phyloP scores from a whole-genome alignment of 2,329 filamentous ascomycete species.

The Sarocladium oryzae region DNA sequence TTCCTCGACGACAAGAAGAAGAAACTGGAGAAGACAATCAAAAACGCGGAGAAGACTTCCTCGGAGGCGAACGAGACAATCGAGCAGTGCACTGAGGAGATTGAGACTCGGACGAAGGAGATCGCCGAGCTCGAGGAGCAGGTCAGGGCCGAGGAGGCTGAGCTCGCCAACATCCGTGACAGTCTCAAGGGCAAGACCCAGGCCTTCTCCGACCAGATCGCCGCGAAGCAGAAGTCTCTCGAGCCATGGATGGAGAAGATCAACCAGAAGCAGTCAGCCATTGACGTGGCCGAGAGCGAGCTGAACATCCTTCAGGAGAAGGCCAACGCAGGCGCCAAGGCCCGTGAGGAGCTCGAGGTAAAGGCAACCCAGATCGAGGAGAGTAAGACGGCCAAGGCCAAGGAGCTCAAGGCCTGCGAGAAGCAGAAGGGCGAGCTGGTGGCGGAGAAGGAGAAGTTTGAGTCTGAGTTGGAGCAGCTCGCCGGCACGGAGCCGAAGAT shows the following conservation, averaged over 20 bases:
- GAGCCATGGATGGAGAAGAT: slow-evolving; percentile 98
- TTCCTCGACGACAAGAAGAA: slow-evolving; percentile 86
- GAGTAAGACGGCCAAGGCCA: slow-evolving; percentile 61
- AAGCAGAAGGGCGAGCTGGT: slow-evolving; percentile 65
- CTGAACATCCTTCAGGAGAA: slow-evolving; percentile 86
- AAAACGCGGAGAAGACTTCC: slow-evolving; percentile 66
- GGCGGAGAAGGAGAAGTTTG: slow-evolving; percentile 66
- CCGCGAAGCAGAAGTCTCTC: slow-evolving; percentile 83
- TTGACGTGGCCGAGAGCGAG: slow-evolving; percentile 92
- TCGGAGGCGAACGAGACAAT: slow-evolving; percentile 72
- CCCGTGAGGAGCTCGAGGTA: slow-evolving; percentile 73
- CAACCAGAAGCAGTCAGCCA: slow-evolving; percentile 89
- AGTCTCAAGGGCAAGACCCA: slow-evolving; percentile 93
- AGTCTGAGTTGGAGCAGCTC: slow-evolving; percentile 67
- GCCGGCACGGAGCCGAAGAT: slow-evolving; percentile 73
- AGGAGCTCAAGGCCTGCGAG: slow-evolving; percentile 71
- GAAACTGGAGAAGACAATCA: slow-evolving; percentile 85
- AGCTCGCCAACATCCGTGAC: slow-evolving; percentile 77
- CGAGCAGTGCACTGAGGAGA: slow-evolving; percentile 70
- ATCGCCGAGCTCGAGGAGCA: slow-evolving; percentile 69
- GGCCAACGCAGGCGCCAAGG: slow-evolving; percentile 77
- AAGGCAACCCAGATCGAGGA: slow-evolving; percentile 72
- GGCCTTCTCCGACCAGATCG: slow-evolving; percentile 86
- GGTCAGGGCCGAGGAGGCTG: slow-evolving; percentile 72
- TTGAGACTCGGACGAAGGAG: slow-evolving; percentile 69